These are phyloP conservation scores for Malus hybrid DNA, from an alignment of 331 rosid genomes.

Conservation along the genomic window DNA sequence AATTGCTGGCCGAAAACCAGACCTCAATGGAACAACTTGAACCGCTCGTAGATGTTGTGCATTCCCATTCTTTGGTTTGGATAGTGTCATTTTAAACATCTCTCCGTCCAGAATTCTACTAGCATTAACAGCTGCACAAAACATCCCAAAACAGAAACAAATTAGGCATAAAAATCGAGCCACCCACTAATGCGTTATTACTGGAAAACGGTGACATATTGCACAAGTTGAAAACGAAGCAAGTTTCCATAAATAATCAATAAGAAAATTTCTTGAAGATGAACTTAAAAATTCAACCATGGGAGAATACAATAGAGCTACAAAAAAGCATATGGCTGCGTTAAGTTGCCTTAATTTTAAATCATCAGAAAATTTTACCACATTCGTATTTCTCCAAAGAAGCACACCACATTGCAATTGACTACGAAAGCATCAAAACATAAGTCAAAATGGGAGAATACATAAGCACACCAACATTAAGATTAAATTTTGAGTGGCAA, in stretches of 20 bases:
- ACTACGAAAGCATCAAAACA: neutral
- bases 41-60: constrained; percentile 39
- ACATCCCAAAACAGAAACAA: neutral
- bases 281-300: neutral
- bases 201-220: neutral
- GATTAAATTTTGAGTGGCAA: neutral
- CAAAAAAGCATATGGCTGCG: too few species aligned
- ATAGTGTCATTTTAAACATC: constrained; percentile 42
- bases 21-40: constrained; percentile 43
- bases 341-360: too few species aligned
- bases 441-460: neutral
- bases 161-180: neutral
- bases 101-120: constrained; percentile 57
- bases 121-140: constrained; percentile 30
- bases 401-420: neutral
- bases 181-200: neutral
- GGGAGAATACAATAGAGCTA: neutral
- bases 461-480: neutral
- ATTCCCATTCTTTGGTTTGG: constrained; percentile 48
- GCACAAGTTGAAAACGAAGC: neutral
- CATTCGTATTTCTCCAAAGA: neutral
- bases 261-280: neutral
- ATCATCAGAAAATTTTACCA: too few species aligned
- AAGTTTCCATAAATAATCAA: neutral
- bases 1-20: constrained; percentile 48